Base-by-base conservation (phyloP, 352 stramenopile genomes). In the Phytophthora idaei region DNA sequence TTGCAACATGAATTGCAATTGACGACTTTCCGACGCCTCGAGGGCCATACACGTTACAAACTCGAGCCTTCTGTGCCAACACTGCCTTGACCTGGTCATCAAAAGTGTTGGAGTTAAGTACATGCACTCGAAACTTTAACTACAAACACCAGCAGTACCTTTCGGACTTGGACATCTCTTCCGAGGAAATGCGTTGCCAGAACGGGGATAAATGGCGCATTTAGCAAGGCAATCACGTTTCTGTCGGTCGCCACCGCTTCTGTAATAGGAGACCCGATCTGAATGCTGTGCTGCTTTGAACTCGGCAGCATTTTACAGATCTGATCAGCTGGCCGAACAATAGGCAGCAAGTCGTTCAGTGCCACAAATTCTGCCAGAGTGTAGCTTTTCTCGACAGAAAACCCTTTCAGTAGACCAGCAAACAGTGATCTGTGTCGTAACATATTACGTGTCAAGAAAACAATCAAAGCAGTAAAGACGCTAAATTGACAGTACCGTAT, bases 1-100 rank as follows among this genome's bases (percentile, higher is more conserved):
- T 87, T 1, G 84, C 78, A 49, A 91, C 59, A 50, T 79, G 77
- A 17, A 81, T 77, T 2, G 78, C 83, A 51, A 90, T 72, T 7
- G 84, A 83, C 8, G 84, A 85, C 50, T 93, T 91, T 11, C 84
- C 84, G 11, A 82, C 64, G 12, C 84, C 84, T 36, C 71, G 65
- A 27, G 62, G 56, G 14, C 81, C 81, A 31, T 70, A 71, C 8
- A 92, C 48, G 21, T 68, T 79, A 71, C 81, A 89, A 27, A 90
- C 66, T 48, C 81, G 81, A 27, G 78, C 69, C 15, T 76, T 77
- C 50, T 67, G 64, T 34, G 56, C 52, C 49, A 81, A 39, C 11
- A 49, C 73, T 36, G 57, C 39, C 17, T 81, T 73, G 14, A 79
- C 36, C 71, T 86, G 47, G 67, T 67, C 12, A 47, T 44, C 29